Conservation (phyloP, 2,329 filamentous ascomycete species). For the Cercospora zeina region DNA sequence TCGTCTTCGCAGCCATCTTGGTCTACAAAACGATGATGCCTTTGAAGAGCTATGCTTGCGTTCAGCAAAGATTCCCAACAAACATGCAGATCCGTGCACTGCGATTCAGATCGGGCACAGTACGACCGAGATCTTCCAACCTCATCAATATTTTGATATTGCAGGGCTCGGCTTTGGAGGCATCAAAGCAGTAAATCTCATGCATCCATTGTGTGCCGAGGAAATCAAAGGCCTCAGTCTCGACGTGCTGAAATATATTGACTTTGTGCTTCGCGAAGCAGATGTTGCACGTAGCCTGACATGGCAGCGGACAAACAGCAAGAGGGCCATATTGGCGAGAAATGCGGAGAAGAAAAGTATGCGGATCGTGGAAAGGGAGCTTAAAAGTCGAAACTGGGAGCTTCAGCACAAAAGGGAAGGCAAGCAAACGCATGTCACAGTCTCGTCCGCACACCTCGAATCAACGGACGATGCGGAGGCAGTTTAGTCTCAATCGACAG, state of each 20-base stretch:
- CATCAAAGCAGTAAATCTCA: constrained; percentile 14
- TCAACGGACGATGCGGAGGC: background rate
- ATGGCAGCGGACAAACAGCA: background rate
- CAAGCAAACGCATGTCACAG: too few relatives aligned
- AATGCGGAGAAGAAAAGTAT: background rate
- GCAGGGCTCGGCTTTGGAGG: constrained; percentile 9
- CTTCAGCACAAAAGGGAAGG: background rate
- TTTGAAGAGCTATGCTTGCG: constrained; percentile 11
- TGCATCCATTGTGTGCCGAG: constrained; percentile 18
- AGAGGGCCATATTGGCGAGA: background rate
- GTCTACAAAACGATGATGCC: constrained; percentile 10
- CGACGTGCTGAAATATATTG: constrained; percentile 15
- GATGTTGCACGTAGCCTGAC: background rate
- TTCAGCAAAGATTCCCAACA: background rate
- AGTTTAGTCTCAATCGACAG: background rate
- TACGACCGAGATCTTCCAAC: background rate
- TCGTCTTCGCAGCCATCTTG: constrained; percentile 17
- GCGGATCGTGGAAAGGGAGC: background rate
- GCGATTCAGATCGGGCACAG: constrained; percentile 15
- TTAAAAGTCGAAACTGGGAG: background rate
- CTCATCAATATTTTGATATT: constrained; percentile 3
- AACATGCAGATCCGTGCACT: background rate
- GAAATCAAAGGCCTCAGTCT: constrained; percentile 11
- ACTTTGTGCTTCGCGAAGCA: constrained; percentile 1
- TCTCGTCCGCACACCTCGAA: background rate